phyloP scores from a whole-genome alignment of 768 basidiomycete species.

The Dioszegia hungarica region DNA sequence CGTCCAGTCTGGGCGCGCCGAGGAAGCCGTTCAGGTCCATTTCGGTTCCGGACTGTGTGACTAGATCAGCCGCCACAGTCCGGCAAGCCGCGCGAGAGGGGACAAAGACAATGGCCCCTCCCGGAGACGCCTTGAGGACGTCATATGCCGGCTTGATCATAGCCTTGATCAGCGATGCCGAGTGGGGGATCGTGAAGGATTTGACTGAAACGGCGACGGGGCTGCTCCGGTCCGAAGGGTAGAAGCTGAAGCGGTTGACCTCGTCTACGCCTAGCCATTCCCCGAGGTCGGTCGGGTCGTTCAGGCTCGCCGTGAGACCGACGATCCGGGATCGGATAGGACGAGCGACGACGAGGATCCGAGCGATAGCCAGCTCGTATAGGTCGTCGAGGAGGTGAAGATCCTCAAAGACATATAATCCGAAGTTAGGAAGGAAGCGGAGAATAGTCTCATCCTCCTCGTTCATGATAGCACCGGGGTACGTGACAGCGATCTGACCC shows the following conservation, averaged over 20 bases:
- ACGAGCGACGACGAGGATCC: slow-evolving; percentile 64
- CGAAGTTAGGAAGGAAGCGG: slow-evolving; percentile 52
- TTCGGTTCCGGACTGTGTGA: slow-evolving; percentile 79
- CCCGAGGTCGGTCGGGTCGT: slow-evolving; percentile 74
- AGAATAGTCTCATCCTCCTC: slow-evolving; percentile 17
- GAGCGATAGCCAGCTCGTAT: slow-evolving; percentile 78
- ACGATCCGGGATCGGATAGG: slow-evolving; percentile 64
- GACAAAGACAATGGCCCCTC: slow-evolving; percentile 72
- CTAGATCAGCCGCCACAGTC: slow-evolving; percentile 69
- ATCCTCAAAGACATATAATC: slow-evolving; percentile 74
- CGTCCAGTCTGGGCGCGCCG: slow-evolving; percentile 52
- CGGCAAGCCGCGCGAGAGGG: slow-evolving; percentile 75
- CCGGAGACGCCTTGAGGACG: slow-evolving; percentile 56
- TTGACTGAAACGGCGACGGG: slow-evolving; percentile 64
- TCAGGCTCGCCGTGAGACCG: slow-evolving; percentile 70
- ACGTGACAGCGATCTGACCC: slow-evolving; percentile 24
- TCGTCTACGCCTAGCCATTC: slow-evolving; percentile 73
- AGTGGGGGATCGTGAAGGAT: slow-evolving; percentile 80
- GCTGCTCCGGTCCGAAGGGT: slow-evolving; percentile 75
- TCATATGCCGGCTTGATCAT: slow-evolving; percentile 87
- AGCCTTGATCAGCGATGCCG: slow-evolving; percentile 76
- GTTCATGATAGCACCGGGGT: slow-evolving; percentile 33
- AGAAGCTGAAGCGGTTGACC: slow-evolving; percentile 66
- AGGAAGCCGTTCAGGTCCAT: slow-evolving; percentile 54
- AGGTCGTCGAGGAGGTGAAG: slow-evolving; percentile 72